A percentile compares a stretch with the other conserved stretches of the same genome.
phyloP scores from a whole-genome alignment of 2,329 filamentous ascomycete species.

The Penicillium brasilianum region DNA sequence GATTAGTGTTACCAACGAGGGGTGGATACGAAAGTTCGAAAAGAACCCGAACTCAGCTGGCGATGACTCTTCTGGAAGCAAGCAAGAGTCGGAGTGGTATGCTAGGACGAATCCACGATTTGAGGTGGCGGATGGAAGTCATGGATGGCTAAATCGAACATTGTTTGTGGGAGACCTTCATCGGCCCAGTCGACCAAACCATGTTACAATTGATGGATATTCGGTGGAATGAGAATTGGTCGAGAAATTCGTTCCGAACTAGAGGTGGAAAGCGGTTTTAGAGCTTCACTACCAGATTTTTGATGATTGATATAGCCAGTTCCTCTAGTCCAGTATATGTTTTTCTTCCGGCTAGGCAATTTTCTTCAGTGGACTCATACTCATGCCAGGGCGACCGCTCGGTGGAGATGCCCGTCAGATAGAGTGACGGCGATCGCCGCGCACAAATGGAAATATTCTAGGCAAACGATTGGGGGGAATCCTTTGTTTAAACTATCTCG shows the following conservation, averaged over 20 bases:
- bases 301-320: background rate
- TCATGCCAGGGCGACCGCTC: background rate
- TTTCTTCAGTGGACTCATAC: too few species aligned
- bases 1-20: slow-evolving; percentile 13
- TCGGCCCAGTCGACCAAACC: background rate
- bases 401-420: background rate
- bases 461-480: too few species aligned
- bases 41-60: background rate
- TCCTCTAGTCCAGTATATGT: too few species aligned
- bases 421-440: too few species aligned
- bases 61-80: background rate
- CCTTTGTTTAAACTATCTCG: too few species aligned
- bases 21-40: slow-evolving; percentile 8
- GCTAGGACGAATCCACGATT: slow-evolving; percentile 13
- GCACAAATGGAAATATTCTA: too few species aligned
- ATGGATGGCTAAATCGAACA: slow-evolving; percentile 12
- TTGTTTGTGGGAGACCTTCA: slow-evolving; percentile 14
- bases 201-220: slow-evolving; percentile 16
- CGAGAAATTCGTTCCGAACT: background rate
- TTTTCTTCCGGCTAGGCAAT: too few species aligned
- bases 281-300: background rate
- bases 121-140: slow-evolving; percentile 7
- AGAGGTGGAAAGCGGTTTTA: background rate
- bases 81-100: slow-evolving; percentile 6
- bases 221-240: slow-evolving; percentile 2